Conservation (phyloP, 192 early-diverging fungal genomes). For the Chytriomyces confervae region DNA sequence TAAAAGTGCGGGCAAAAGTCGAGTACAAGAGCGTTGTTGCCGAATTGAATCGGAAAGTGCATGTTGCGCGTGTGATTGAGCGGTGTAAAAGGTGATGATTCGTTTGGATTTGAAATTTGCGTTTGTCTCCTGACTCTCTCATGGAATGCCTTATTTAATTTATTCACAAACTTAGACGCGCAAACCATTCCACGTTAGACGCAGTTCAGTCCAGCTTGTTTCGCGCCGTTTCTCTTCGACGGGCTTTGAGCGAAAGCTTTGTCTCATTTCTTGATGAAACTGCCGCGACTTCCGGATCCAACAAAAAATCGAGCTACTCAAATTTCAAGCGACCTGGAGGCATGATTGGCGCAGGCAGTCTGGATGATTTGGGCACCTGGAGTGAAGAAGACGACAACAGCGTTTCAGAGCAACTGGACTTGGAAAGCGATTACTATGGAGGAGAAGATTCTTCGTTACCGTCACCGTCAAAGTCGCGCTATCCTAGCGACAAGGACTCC, state of each 20-base stretch:
- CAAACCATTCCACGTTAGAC: not conserved
- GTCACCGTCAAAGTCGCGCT: no score
- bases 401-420: not conserved
- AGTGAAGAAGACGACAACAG: not conserved
- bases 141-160: no score
- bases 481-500: not conserved
- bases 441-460: not conserved
- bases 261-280: slow-evolving; percentile 33
- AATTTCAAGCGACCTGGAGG: slow-evolving; percentile 4
- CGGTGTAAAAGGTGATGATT: slow-evolving; percentile 35
- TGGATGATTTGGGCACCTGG: slow-evolving; percentile 11
- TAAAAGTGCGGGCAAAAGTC: slow-evolving; percentile 43
- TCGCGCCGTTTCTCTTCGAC: slow-evolving; percentile 48
- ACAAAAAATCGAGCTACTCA: not conserved
- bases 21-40: slow-evolving; percentile 52
- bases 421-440: not conserved
- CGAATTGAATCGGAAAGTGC: slow-evolving; percentile 47
- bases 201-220: slow-evolving; percentile 45
- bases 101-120: not conserved
- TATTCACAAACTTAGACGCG: no score
- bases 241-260: slow-evolving; percentile 50
- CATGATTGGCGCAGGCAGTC: slow-evolving; percentile 18
- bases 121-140: no score
- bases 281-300: not conserved
- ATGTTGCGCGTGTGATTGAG: slow-evolving; percentile 40